phyloP scores from a whole-genome alignment of 352 stramenopile species.

The Globisporangium lucens region DNA sequence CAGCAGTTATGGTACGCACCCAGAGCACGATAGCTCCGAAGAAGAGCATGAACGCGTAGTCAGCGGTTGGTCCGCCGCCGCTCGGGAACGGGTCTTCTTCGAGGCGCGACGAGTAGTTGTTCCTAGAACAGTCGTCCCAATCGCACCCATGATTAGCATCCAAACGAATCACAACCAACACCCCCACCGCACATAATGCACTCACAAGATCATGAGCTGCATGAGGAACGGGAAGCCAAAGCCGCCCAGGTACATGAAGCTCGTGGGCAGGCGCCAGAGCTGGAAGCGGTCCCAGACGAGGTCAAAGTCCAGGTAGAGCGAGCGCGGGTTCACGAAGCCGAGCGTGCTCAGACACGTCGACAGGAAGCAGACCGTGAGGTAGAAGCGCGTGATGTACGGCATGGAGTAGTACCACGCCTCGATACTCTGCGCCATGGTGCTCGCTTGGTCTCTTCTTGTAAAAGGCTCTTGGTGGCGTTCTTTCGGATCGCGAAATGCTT shows the following conservation, averaged over 20 bases:
- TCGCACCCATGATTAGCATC: not conserved
- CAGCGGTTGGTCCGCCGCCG: slow-evolving; percentile 72
- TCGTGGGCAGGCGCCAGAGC: slow-evolving; percentile 86
- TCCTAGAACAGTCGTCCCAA: slow-evolving; percentile 27
- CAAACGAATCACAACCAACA: not conserved
- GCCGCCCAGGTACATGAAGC: slow-evolving; percentile 87
- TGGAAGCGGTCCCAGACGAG: slow-evolving; percentile 86
- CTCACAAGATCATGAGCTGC: slow-evolving; percentile 88
- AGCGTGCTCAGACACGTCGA: slow-evolving; percentile 77
- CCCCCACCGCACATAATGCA: slow-evolving; percentile 1
- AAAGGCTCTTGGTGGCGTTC: not conserved
- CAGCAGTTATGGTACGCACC: slow-evolving; percentile 33
- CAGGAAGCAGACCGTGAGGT: slow-evolving; percentile 81
- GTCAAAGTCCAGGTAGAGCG: slow-evolving; percentile 84
- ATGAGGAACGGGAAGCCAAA: slow-evolving; percentile 91
- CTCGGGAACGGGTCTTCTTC: slow-evolving; percentile 85
- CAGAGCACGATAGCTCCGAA: slow-evolving; percentile 74
- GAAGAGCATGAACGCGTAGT: slow-evolving; percentile 90
- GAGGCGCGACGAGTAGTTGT: slow-evolving; percentile 80
- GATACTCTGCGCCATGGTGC: slow-evolving; percentile 66
- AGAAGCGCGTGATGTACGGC: slow-evolving; percentile 84
- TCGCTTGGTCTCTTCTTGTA: not conserved
- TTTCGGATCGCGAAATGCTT: not conserved
- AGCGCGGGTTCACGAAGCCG: slow-evolving; percentile 76
- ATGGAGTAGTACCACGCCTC: slow-evolving; percentile 84